Evolutionary conservation across 345 rosid genomes (phyloP), one percentile per base, ranked within the genome.

Genomic region (Arabis alpina): DNA sequence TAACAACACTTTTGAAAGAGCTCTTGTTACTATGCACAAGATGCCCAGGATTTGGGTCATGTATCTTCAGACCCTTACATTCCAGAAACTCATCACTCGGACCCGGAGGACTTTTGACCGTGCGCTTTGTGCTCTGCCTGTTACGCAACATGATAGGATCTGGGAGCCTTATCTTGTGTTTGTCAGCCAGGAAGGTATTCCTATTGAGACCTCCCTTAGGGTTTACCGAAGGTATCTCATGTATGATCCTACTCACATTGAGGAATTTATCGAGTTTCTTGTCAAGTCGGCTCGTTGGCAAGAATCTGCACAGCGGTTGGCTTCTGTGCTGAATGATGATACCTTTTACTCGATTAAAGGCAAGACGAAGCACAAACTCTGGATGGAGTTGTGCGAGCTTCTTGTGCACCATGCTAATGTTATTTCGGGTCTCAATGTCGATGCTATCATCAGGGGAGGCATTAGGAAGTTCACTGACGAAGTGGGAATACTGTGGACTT

Each of bases 391-490:
- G 84, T 94, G 98, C 19, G 96, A 91, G 67, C 74, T 94, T 80
- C 85, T 91, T 41, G 91, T 96, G 5, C 83, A 71, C 41, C 99
- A 87, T 74, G 99, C 98, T 0, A 89, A 84, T 1, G 89, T 77
- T 71, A 93, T 94, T 48, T 91, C 90, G 0, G 99, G 99, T 28
- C 79, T 94, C 32, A 89, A 94, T 65, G 99, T 94, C 15, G 98
- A 91, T 76, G 98, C 97, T 0, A 91, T 91, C 43, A 94, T 94
- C 19, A 88, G 98, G 66, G 99, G 99, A 49, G 99, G 98, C 44
- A 91, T 91, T 76, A 84, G 93, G 81, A 94, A 88, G 85, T 91
- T 88, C 66, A 89, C 96, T 0, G 89, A 94, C 61, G 99, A 94
- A 81, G 98, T 91, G 12, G 97, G 99, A 15, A 83, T 88, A 83